phyloP scores from a whole-genome alignment of 2,329 filamentous ascomycete genomes.

The Talaromyces sp. region DNA sequence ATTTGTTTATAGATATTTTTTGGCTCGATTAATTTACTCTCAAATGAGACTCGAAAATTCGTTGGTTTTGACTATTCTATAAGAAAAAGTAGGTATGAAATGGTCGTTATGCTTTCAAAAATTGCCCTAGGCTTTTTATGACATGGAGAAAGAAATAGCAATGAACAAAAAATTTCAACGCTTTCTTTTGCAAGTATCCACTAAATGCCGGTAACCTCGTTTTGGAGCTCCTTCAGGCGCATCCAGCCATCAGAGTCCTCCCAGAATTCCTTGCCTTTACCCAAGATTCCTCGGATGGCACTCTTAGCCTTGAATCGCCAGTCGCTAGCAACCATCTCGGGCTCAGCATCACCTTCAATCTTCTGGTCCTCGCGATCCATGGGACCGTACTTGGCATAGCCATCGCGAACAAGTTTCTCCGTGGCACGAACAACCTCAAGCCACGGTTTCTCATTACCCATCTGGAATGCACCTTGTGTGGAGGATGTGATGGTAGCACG shows the following conservation, averaged over 20 bases:
- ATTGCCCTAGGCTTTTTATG: not conserved
- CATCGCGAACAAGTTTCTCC: constrained; percentile 71
- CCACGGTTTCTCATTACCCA: constrained; percentile 68
- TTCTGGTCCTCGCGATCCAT: constrained; percentile 60
- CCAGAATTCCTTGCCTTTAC: constrained; percentile 79
- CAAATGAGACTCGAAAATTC: not conserved
- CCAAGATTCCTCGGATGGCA: constrained; percentile 80
- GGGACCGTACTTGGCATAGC: constrained; percentile 77
- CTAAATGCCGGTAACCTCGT: constrained; percentile 38
- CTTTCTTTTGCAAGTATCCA: constrained; percentile 14
- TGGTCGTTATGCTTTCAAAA: not conserved
- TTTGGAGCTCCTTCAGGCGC: constrained; percentile 41
- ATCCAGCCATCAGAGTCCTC: constrained; percentile 63
- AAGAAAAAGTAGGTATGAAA: not conserved
- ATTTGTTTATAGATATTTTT: not conserved
- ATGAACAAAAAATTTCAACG: constrained; percentile 1
- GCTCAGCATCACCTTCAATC: constrained; percentile 45
- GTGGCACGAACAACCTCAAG: constrained; percentile 74
- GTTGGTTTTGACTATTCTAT: not conserved
- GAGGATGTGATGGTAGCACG: constrained; percentile 61
- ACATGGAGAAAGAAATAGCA: not conserved
- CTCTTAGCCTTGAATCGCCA: constrained; percentile 90
- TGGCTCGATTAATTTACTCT: not conserved
- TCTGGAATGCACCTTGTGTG: constrained; percentile 49
- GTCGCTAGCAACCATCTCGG: constrained; percentile 69